phyloP scores from a whole-genome alignment of 208 protist genomes.

The Trypanosomatidae sp. region DNA sequence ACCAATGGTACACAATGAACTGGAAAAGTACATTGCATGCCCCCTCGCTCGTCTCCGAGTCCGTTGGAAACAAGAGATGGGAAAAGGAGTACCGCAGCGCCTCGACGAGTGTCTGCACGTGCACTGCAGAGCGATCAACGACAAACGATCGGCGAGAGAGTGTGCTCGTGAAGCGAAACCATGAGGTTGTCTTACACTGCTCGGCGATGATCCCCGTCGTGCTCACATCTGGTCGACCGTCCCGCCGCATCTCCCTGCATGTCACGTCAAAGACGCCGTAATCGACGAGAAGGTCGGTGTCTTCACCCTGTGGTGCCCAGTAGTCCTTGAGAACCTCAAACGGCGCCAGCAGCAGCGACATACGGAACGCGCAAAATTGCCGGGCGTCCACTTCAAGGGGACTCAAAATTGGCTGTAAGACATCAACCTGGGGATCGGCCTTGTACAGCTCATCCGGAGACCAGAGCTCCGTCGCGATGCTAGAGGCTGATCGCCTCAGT shows the following conservation, averaged over 20 bases:
- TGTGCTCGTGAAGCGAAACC: constrained; percentile 15
- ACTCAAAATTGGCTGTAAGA: constrained; percentile 18
- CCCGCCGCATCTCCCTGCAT: constrained; percentile 11
- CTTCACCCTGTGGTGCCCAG: constrained; percentile 12
- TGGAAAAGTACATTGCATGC: constrained; percentile 18
- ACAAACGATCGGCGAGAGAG: constrained; percentile 26
- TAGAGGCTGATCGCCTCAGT: constrained; percentile 11
- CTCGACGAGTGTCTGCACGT: constrained; percentile 28
- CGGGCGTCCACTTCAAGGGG: constrained; percentile 9
- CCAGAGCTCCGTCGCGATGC: constrained; percentile 24
- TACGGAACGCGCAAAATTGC: constrained; percentile 15
- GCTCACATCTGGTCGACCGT: constrained; percentile 4
- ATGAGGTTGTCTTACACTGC: constrained; percentile 24
- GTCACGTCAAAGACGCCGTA: constrained; percentile 6
- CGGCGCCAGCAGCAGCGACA: constrained; percentile 19
- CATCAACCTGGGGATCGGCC: constrained; percentile 15
- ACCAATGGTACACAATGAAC: constrained; percentile 25
- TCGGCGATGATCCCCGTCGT: constrained; percentile 25
- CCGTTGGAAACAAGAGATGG: constrained; percentile 21
- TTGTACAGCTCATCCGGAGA: constrained; percentile 31
- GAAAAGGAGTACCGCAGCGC: constrained; percentile 31
- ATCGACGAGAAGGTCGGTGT: constrained; percentile 5
- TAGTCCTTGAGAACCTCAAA: constrained; percentile 26
- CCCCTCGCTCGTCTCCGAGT: not conserved
- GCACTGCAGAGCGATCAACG: constrained; percentile 18